Conservation (phyloP, 345 rosid species). For the Gossypium australe region DNA sequence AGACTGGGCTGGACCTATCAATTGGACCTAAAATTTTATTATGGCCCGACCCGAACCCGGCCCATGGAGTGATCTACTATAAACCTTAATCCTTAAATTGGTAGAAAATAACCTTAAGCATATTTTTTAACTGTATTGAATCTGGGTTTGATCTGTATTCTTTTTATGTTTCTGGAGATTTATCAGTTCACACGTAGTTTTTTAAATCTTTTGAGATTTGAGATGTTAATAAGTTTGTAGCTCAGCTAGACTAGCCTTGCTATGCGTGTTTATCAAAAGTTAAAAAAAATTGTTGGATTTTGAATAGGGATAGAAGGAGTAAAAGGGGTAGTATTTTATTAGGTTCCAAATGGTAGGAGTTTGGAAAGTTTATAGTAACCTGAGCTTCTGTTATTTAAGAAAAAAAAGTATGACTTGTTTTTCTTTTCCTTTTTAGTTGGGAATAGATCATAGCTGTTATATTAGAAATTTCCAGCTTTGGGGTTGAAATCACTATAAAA, state of each 20-base stretch:
- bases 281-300: neutral
- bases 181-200: neutral
- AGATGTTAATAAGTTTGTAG: neutral
- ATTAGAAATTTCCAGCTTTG: neutral
- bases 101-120: no score
- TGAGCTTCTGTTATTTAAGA: neutral
- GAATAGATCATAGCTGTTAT: neutral
- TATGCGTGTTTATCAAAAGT: neutral
- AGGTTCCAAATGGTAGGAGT: neutral
- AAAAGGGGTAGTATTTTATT: neutral
- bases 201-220: neutral
- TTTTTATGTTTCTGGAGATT: conserved; percentile 2
- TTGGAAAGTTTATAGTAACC: neutral
- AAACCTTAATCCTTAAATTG: no score
- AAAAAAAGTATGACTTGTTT: neutral
- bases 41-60: no score
- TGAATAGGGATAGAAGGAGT: neutral
- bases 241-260: neutral
- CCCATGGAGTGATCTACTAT: no score
- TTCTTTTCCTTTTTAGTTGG: no score
- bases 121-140: conserved; percentile 14
- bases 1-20: no score
- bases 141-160: conserved; percentile 20
- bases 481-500: neutral
- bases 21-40: no score